Base-by-base conservation (phyloP, 768 basidiomycete species). In the Boletus tomentosulus region DNA sequence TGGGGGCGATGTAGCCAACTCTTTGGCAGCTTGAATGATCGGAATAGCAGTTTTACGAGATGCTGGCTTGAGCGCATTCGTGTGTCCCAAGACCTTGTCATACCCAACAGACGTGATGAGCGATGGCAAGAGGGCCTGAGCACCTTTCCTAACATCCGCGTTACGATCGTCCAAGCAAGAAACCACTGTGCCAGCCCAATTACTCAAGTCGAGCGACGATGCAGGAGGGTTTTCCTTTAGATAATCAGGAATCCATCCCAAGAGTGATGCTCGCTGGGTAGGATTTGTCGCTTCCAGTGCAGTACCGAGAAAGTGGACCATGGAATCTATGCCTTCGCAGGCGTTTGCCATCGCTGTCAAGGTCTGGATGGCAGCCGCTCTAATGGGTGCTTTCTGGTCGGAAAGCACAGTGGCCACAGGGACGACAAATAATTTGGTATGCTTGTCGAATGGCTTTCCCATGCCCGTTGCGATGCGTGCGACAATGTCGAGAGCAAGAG, bases 381-480 rank as follows among this genome's bases (percentile, higher is more conserved):
- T 86, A 45, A 92, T 87, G 19, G 84, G 85, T 8, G 89, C 85
- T 70, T 98, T 98, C 67, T 96, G 92, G 67, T 99, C 97, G 5
- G 96, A 81, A 10, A 98, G 80, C 10, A 92, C 93, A 6, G 86
- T 85, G 4, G 86, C 84, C 22, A 98, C 77, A 0, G 94, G 85
- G 0, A 83, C 70, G 9, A 83, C 81, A 62, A 94, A 88, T 52
- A 92, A 75, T 31, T 87, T 85, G 3, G 81, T 78, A 63, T 96
- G 81, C 69, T 91, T 96, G 63, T 98, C 96, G 65, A 99, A 98
- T 2, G 91, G 83, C 66, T 88, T 92, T 39, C 93, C 94, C 92
- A 99, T 98, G 2, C 93, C 95, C 2, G 79, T 83, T 7, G 97
- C 93, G 58, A 98, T 85, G 31, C 92, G 88, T 34, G 86, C 80